Evolutionary conservation across 2,329 filamentous ascomycete genomes (phyloP), one percentile per base, ranked within the genome.

Genomic region (Ceratocystis colombiana): DNA sequence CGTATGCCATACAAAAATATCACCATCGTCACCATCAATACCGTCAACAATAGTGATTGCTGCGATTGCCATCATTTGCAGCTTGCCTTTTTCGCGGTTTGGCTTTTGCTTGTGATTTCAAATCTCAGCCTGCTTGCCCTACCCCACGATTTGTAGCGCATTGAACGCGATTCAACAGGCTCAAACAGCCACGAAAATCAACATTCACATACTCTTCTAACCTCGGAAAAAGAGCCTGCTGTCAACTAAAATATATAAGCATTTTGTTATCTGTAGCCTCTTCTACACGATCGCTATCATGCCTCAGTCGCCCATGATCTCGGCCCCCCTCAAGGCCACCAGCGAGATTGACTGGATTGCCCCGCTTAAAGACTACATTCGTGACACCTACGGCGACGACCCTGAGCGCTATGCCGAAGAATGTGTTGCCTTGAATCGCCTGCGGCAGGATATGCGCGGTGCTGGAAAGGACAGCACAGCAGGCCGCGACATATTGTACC

Each of bases 321-420:
- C 91, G 72, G 87, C 88, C 82, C 93, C 93, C 74, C 83, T 96
- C 73, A 97, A 88, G 84, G 84, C 84, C 65, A 99, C 94, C 70
- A 96, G 92, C 81, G 94, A 99, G 80, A 96, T 99, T 75, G 94
- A 99, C 82, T 99, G 94, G 94, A 83, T 97, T 70, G 82, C 83
- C 61, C 94, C 94, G 61, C 82, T 99, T 71, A 97, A 97, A 79
- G 80, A 82, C 70, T 96, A 97, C 79, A 99, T 99, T 72, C 85
- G 91, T 70, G 84, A 91, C 71, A 95, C 88, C 28, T 96, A 99
- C 75, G 92, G 92, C 75, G 94, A 99, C 77, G 93, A 97, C 74
- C 93, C 94, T 33, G 94, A 99, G 76, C 86, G 90, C 71, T 99
- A 99, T 79, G 84, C 87, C 64, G 91, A 97, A 76, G 94, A 99